Base-by-base conservation (phyloP, 768 basidiomycete genomes). In the Psilocybe subaeruginosa region DNA sequence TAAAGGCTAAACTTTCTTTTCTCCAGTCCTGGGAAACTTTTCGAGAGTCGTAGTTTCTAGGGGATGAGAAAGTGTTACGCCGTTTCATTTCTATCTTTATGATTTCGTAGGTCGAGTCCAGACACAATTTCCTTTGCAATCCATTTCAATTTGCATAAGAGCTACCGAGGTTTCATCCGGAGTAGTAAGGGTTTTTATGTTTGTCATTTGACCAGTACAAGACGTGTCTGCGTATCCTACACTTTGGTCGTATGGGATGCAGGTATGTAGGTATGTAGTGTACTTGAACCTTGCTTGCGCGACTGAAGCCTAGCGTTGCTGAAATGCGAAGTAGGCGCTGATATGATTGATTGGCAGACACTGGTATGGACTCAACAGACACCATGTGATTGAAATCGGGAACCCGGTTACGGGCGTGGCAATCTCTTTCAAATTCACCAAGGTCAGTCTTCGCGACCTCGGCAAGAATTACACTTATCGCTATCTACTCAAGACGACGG, bases 311-410 rank as follows among this genome's bases (percentile, higher is more conserved):
- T 53, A 27, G n/a, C 8, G 33, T 37, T 53, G 51, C 29, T 37
- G n/a, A 17, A 37, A 17, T 53, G 51, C n/a, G 35, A 35, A 37
- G 51, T 53, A 53, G 29, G 33, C 51, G 51, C 16, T 37, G 33
- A 33, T 37, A 35, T 8, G 31, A 35, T 35, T 53, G 51, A 53
- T 53, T 53, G 51, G 51, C 51, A 53, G 51, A 53, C 35, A 23
- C 12, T 14, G 14, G 17, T 17, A 37, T 31, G 51, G 5, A 27
- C 46, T 47, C 16, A 47, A 17, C 7, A 47, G 16, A 23, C 46
- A 47, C 27, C 50, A 51, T 51, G 50, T 51, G 50, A 51, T 33
- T 29, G 27, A 51, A 29, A 29, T 47, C 23, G 23, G 46, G 46
- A 47, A 47, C 14, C 46, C 47, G 19, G 47, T 49, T 39, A 39